Percentiles rank a stretch among this genome's conserved stretches.
Evolutionary conservation across 306 rosid genomes (phyloP).

Genomic region (Vigna angularis): DNA sequence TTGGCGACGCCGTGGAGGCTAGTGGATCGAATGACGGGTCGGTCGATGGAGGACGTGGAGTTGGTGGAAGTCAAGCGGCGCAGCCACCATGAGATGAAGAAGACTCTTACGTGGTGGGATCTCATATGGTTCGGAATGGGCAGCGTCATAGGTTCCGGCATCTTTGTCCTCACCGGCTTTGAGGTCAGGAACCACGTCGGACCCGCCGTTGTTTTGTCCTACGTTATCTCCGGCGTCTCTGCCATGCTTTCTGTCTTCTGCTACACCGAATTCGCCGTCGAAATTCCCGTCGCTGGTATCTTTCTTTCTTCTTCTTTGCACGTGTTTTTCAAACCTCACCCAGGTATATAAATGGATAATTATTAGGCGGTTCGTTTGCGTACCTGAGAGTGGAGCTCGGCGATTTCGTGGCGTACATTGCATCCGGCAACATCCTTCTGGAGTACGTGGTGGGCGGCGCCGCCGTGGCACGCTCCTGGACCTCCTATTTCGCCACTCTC

Average conservation of each 20-base stretch:
- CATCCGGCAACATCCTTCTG: constrained; percentile 81
- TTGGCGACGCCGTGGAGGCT: constrained; percentile 36
- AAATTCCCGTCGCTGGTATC: constrained; percentile 75
- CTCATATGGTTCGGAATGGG: constrained; percentile 83
- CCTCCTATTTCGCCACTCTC: constrained; percentile 87
- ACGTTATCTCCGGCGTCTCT: constrained; percentile 63
- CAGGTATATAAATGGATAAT: no score
- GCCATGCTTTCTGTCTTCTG: constrained; percentile 86
- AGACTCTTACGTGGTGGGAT: constrained; percentile 62
- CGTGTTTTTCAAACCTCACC: no score
- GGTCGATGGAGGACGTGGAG: constrained; percentile 48
- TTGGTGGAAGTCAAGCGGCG: constrained; percentile 41
- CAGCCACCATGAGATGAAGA: constrained; percentile 57
- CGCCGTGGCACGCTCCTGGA: constrained; percentile 85
- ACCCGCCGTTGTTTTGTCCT: constrained; percentile 72
- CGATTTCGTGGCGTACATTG: constrained; percentile 76
- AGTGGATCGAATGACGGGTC: constrained; percentile 29
- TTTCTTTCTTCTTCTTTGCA: not conserved
- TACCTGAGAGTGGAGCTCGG: constrained; percentile 87
- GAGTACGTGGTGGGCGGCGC: constrained; percentile 74
- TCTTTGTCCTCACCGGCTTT: constrained; percentile 73
- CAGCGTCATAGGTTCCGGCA: constrained; percentile 76
- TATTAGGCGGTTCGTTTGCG: constrained; percentile 70
- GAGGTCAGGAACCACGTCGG: constrained; percentile 61
- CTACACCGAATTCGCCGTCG: constrained; percentile 82